Evolutionary conservation across 805 yeast genomes (phyloP).

Genomic region (Candida nonsorbophila): DNA sequence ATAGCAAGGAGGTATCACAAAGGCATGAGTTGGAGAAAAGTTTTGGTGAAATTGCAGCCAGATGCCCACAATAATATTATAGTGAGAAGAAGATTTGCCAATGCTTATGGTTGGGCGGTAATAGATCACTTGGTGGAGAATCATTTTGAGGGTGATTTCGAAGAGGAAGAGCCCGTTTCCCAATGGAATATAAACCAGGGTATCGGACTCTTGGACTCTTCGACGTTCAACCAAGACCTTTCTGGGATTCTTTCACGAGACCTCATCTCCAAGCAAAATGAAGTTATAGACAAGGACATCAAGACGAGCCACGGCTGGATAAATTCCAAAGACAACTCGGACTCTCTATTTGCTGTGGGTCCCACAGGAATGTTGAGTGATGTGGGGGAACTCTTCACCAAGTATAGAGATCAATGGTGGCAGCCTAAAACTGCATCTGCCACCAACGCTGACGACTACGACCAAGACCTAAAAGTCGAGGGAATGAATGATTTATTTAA

Average conservation of each 20-base stretch:
- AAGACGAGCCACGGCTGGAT: slow-evolving; percentile 45
- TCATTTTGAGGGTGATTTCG: slow-evolving; percentile 42
- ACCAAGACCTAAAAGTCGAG: not conserved
- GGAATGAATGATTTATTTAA: not conserved
- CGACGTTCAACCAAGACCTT: slow-evolving; percentile 22
- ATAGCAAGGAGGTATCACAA: slow-evolving; percentile 88
- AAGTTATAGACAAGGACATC: slow-evolving; percentile 23
- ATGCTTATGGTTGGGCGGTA: slow-evolving; percentile 94
- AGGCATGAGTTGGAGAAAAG: slow-evolving; percentile 85
- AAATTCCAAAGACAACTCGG: slow-evolving; percentile 34
- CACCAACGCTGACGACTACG: not conserved
- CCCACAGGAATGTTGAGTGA: slow-evolving; percentile 69
- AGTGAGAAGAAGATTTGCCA: slow-evolving; percentile 83
- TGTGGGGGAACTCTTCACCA: slow-evolving; percentile 53
- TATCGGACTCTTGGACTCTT: slow-evolving; percentile 12
- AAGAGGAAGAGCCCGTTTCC: slow-evolving; percentile 10
- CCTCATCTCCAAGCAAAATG: slow-evolving; percentile 28
- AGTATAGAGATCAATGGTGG: slow-evolving; percentile 35
- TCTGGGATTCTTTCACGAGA: slow-evolving; percentile 27
- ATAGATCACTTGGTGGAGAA: slow-evolving; percentile 71
- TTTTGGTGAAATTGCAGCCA: slow-evolving; percentile 76
- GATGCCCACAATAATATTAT: slow-evolving; percentile 94
- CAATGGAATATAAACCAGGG: slow-evolving; percentile 2
- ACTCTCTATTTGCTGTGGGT: slow-evolving; percentile 48
- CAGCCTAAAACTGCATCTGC: not conserved